Base-by-base conservation (phyloP, 345 rosid genomes). In the Aurinia saxatilis region DNA sequence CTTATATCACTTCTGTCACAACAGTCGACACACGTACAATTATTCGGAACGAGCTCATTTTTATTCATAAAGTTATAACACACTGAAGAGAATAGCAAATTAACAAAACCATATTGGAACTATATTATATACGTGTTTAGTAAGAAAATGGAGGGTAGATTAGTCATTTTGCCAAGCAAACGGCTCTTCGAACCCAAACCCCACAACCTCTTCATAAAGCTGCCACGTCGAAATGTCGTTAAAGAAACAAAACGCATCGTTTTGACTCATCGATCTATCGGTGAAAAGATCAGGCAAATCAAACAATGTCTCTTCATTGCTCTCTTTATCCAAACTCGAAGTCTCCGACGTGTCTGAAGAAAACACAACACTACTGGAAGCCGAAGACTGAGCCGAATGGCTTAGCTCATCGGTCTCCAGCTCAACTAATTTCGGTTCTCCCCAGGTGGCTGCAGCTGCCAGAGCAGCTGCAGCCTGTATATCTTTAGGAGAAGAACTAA, bases 251-350 rank as follows among this genome's bases (percentile, higher is more conserved):
- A 78, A 82, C 5, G 75, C 80, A 8, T 67, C 77, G 46, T 62
- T 66, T 49, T 45, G 71, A 67, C 38, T 29, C 29, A 69, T 69
- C 18, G 57, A 36, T 5, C 72, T 77, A 9, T 78, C 82, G 12
- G 75, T 73, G 68, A 71, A 73, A 42, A 90, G 87, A 80, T 90
- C 97, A 7, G 97, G 97, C n/a, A 90, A 74, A 74, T 87, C 95
- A 65, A 90, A 90, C 77, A 90, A 56, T 19, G 76, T 48, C 8
- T 80, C 86, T 2, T 80, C 87, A 5, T 82, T 87, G 21, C 47
- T 68, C 38, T 78, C 78, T 0, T 57, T 58, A 30, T 57, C 75
- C 16, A 6, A 10, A 46, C 67, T 72, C 57, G 67, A 72, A 72
- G 63, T 66, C 51, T 77, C 76, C 7, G 79, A 76, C 34, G 46